Evolutionary conservation across 495 filamentous ascomycete genomes (phyloP).

Genomic region (Tuber brumale): DNA sequence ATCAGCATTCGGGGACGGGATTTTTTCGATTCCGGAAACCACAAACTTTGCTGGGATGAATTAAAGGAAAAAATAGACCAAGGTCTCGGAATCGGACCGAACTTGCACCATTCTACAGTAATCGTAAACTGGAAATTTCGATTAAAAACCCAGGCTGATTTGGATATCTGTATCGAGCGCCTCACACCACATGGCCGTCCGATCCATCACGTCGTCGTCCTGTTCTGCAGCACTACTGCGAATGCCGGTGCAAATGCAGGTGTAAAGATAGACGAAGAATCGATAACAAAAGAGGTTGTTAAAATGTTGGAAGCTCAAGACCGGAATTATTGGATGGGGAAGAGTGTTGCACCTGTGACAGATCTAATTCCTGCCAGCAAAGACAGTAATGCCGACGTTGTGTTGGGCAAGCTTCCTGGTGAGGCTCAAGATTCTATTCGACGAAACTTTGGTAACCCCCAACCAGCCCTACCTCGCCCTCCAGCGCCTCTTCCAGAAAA

Average conservation of each 20-base stretch:
- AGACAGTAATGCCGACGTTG: not conserved
- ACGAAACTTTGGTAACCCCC: not conserved
- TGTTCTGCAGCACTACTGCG: not conserved
- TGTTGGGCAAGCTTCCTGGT: not conserved
- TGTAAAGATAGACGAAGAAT: constrained; percentile 8
- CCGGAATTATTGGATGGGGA: constrained; percentile 2
- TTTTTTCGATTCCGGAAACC: constrained; percentile 1
- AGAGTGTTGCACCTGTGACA: not conserved
- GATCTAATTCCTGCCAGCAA: constrained; percentile 2
- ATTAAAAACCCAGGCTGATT: constrained; percentile 8
- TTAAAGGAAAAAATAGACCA: constrained; percentile 1
- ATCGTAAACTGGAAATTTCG: constrained; percentile 15
- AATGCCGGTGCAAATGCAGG: not conserved
- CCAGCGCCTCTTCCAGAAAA: not conserved
- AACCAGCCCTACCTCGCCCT: not conserved
- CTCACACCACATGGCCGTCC: not conserved
- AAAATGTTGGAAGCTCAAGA: constrained; percentile 8
- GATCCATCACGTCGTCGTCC: constrained; percentile 15
- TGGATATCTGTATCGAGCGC: constrained; percentile 13
- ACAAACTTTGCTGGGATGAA: constrained; percentile 2
- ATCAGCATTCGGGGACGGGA: not conserved
- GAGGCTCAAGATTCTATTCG: constrained; percentile 5
- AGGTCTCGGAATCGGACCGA: not conserved
- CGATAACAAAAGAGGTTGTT: not conserved
- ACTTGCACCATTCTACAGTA: constrained; percentile 1